Evolutionary conservation across 2,329 filamentous ascomycete genomes (phyloP), one percentile per base, ranked within the genome.

Genomic region (Clonostachys byssicola): DNA sequence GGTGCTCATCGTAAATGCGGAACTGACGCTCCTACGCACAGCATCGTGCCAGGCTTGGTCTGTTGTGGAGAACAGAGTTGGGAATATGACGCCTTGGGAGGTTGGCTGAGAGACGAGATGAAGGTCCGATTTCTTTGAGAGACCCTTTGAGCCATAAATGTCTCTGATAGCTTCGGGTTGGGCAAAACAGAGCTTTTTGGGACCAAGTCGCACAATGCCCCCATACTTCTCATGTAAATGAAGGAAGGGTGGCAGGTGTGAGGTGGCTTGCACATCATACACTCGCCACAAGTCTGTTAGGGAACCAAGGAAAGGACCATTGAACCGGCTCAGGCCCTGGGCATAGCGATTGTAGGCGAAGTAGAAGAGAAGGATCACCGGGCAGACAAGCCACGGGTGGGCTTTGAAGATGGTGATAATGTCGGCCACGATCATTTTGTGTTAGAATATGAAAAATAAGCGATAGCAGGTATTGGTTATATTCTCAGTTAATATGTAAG

Each of bases 101-200:
- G 35, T 23, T 17, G 41, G 18, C 41, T 13, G 18, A 12, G 41
- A 13, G 8, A 38, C 35, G n/a, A 20, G 16, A 30, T 47, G 42
- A 6, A 40, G 38, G 7, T 36, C n/a, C 20, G 38, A 16, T 18
- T 47, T 47, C 20, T 13, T 20, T 20, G 35, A 43, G 5, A 40
- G 34, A 6, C 38, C 38, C 5, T 40, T 40, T 35, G 33, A 39
- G 5, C 72, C 72, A 47, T 75, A 75, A 43, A 75, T 75, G 34
- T 74, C 70, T 52, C 74, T 74, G 53, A 74, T 72, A 18, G 71
- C 72, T n/a, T 58, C 54, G 12, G 64, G 52, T 40, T 66, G 61
- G 6, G 62, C 60, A 50, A 67, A 74, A 0, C 71, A 73, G 2
- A 75, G 56, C 5, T 60, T 56, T 42, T 73, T 74, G 6, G 71